These are phyloP conservation scores for Balakata baccata DNA, from an alignment of 345 rosid genomes.

Conservation along the genomic window DNA sequence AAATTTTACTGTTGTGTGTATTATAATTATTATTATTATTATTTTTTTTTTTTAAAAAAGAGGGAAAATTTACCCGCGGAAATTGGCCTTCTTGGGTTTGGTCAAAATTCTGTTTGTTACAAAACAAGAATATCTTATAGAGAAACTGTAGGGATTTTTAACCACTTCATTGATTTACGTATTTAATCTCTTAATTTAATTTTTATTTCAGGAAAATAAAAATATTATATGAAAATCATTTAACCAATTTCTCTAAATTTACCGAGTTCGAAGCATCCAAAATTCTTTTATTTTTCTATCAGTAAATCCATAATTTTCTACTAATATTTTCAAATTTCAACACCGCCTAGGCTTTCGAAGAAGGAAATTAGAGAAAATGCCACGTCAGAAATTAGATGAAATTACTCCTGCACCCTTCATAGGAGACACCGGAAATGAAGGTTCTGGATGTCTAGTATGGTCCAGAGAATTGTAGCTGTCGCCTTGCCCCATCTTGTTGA, in stretches of 20 bases:
- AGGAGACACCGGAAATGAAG: background rate
- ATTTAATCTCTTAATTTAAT: background rate
- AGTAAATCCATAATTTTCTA: background rate
- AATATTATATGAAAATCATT: too few species aligned
- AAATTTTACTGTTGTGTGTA: background rate
- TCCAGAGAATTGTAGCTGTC: background rate
- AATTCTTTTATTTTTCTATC: background rate
- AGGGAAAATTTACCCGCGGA: background rate
- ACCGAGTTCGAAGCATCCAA: too few species aligned
- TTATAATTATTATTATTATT: background rate
- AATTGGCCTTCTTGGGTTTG: too few species aligned
- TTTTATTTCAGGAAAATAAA: background rate
- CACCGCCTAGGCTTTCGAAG: too few species aligned
- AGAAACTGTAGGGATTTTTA: background rate
- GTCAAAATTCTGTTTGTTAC: too few species aligned
- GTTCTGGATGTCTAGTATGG: conserved; percentile 8
- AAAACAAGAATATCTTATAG: too few species aligned
- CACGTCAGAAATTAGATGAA: background rate
- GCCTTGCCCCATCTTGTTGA: background rate
- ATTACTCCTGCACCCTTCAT: conserved; percentile 1
- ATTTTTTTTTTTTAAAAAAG: too few species aligned
- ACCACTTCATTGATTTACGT: too few species aligned
- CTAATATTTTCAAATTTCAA: background rate
- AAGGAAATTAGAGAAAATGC: background rate
- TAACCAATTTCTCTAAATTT: too few species aligned